Percentiles rank a stretch among this genome's conserved stretches.
phyloP scores from a whole-genome alignment of 306 rosid genomes.

The Alnus glutinosa region DNA sequence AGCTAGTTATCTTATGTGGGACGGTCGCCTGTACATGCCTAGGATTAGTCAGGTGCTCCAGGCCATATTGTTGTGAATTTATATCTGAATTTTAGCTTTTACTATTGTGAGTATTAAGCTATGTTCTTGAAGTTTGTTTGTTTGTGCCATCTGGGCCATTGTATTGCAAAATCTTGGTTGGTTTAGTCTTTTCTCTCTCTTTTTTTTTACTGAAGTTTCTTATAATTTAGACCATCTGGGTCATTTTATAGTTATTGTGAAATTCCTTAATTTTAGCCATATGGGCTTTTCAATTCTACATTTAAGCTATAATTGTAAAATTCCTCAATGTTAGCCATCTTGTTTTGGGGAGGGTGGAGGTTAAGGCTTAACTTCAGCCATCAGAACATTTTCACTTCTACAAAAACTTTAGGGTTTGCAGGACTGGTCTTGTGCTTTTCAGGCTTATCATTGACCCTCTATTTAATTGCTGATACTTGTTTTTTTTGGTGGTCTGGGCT shows the following conservation, averaged over 20 bases:
- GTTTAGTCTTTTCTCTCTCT: too few relatives aligned
- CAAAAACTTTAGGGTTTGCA: not conserved
- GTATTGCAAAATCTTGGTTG: not conserved
- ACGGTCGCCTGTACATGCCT: not conserved
- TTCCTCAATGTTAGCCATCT: not conserved
- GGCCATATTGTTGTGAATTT: not conserved
- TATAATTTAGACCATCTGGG: not conserved
- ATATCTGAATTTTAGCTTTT: not conserved
- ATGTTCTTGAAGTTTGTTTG: not conserved
- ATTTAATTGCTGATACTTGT: not conserved
- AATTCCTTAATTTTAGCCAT: not conserved
- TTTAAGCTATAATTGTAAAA: not conserved
- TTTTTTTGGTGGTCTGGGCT: not conserved
- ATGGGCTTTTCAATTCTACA: slow-evolving; percentile 1
- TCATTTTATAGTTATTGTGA: not conserved
- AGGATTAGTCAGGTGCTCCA: not conserved
- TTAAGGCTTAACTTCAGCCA: not conserved
- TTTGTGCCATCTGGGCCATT: not conserved
- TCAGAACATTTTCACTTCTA: not conserved
- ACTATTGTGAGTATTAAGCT: not conserved
- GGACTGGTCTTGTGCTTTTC: not conserved
- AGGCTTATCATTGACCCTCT: not conserved
- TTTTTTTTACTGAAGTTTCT: not conserved
- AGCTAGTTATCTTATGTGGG: not conserved
- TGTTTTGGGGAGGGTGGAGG: slow-evolving; percentile 2